Evolutionary conservation across 208 protist species (phyloP).

Genomic region (Sergeia podlipaevii): DNA sequence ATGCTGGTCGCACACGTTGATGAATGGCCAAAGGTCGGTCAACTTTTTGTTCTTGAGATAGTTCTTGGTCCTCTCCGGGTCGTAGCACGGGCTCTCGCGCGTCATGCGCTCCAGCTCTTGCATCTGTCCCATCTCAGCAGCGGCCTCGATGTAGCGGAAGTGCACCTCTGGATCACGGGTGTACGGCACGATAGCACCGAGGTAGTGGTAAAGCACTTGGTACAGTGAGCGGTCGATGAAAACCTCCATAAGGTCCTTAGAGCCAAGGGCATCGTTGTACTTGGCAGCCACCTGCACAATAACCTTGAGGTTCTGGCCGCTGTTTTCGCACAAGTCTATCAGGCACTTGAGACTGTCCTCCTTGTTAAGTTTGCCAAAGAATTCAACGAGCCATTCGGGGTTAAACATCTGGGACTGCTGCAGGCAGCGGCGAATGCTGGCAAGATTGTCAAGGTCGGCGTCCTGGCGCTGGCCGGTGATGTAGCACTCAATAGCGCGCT

Average conservation of each 20-base stretch:
- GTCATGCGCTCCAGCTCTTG: constrained; percentile 99
- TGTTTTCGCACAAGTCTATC: constrained; percentile 94
- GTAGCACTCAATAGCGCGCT: constrained; percentile 99
- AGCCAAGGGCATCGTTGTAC: constrained; percentile 96
- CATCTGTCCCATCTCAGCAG: constrained; percentile 95
- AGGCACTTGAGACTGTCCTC: constrained; percentile 97
- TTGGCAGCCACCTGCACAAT: constrained; percentile 98
- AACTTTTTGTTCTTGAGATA: constrained; percentile 99
- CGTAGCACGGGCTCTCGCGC: constrained; percentile 97
- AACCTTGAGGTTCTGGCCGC: constrained; percentile 97
- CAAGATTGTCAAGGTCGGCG: constrained; percentile 83
- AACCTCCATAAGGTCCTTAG: constrained; percentile 94
- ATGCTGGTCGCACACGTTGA: constrained; percentile 99
- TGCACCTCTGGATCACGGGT: constrained; percentile 97
- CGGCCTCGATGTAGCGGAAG: constrained; percentile 99
- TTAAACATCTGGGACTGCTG: constrained; percentile 93
- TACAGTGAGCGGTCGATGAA: constrained; percentile 96
- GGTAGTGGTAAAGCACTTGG: constrained; percentile 97
- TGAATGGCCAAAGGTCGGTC: constrained; percentile 98
- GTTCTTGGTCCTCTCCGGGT: constrained; percentile 97
- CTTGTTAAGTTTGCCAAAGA: constrained; percentile 95
- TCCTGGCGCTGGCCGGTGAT: constrained; percentile 80
- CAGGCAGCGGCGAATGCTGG: constrained; percentile 98
- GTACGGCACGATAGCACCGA: constrained; percentile 96
- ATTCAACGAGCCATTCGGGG: constrained; percentile 95